Base-by-base conservation (phyloP, 1,284 basidiomycete genomes). In the Cryptococcus depauperatus region DNA sequence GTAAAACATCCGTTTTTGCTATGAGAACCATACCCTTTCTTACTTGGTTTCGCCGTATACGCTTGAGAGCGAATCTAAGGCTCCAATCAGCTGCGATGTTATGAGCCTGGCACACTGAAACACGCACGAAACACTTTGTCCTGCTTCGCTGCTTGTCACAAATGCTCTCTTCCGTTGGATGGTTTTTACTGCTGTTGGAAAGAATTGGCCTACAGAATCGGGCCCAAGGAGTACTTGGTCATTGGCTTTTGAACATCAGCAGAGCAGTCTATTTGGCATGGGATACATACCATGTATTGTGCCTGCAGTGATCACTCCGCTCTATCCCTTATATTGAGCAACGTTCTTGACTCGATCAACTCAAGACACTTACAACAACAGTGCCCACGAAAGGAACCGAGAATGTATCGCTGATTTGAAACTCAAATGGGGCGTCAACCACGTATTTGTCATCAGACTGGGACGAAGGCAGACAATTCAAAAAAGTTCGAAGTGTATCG, bases 51-150 rank as follows among this genome's bases (percentile, higher is more conserved):
- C 88, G 74, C 41, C 85, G 78, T 50, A 95, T 82, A 41, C 89
- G 78, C 75, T 98, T 99, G 22, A 99, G 73, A 4, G 92, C 95
- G 46, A 96, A 77, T 1, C n/a, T n/a, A n/a, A n/a, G n/a, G n/a
- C n/a, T 14, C 41, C n/a, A 9, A 11, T 23, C 27, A 2, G 22
- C 6, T 11, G 29, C 5, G 28, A 22, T n/a, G 14, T 11, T 43
- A 21, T 0, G 2, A 39, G 27, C 8, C 9, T 57, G 63, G 59
- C 23, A 71, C 21, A n/a, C n/a, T n/a, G n/a, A n/a, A n/a, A n/a
- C n/a, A n/a, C n/a, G n/a, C n/a, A n/a, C n/a, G 88, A 88, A 8
- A 97, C 91, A 46, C 85, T 89, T 71, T 99, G 93, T 1, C 93
- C 93, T 0, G 93, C 95, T 56, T 91, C 88, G 0, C 88, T 93